Evolutionary conservation across 495 filamentous ascomycete species (phyloP).

Genomic region (Daldinia concentrica): DNA sequence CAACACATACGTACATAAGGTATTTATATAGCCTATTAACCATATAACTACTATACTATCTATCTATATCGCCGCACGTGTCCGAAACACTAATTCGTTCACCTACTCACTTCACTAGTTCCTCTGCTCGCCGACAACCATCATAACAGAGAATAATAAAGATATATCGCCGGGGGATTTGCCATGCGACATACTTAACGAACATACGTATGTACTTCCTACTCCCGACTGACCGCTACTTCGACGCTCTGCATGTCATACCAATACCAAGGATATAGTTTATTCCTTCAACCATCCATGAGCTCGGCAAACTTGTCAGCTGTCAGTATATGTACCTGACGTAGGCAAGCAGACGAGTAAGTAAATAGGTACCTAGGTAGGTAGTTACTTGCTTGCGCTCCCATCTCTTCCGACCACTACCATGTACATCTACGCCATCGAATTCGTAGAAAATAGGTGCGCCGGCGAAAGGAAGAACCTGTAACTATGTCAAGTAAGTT

Average conservation of each 20-base stretch:
- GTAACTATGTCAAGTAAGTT: not conserved
- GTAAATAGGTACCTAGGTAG: not conserved
- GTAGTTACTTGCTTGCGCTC: not conserved
- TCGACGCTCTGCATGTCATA: not conserved
- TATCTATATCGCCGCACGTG: not conserved
- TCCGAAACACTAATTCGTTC: not conserved
- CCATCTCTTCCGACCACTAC: not conserved
- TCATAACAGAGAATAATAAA: not conserved
- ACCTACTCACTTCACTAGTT: not conserved
- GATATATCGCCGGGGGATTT: not conserved
- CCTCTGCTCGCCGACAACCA: conserved; percentile 16
- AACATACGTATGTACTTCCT: not conserved
- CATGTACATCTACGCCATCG: no score
- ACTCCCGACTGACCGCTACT: not conserved
- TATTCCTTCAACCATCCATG: not conserved
- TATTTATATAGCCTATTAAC: not conserved
- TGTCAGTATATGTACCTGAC: not conserved
- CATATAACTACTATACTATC: not conserved
- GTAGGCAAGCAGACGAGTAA: not conserved
- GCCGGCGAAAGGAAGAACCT: not conserved
- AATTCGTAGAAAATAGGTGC: not conserved
- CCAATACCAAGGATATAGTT: conserved; percentile 3
- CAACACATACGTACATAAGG: not conserved
- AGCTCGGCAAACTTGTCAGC: not conserved
- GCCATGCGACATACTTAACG: not conserved